Evolutionary conservation across 257 asterid genomes (phyloP).

Genomic region (Solanum arcanum): DNA sequence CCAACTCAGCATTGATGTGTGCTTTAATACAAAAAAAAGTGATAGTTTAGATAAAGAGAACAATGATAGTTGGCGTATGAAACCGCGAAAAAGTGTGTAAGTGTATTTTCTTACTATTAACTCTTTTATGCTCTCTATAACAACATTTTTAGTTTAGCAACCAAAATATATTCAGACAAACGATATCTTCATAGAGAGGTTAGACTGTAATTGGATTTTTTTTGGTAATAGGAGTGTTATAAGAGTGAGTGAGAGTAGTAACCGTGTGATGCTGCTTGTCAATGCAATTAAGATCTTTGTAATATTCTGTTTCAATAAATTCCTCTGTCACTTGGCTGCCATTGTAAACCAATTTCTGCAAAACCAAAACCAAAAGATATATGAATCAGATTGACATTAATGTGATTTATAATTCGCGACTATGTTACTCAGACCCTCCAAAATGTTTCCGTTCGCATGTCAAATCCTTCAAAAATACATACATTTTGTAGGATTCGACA

Average conservation of each 20-base stretch:
- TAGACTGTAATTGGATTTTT: not conserved
- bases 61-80: not conserved
- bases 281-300: conserved; percentile 58
- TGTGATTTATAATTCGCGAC: not conserved
- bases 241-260: not conserved
- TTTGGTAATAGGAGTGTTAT: not conserved
- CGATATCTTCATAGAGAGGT: not conserved
- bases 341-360: conserved; percentile 49
- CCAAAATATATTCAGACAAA: not conserved
- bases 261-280: conserved; percentile 95
- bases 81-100: not conserved
- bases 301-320: conserved; percentile 77
- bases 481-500: not conserved
- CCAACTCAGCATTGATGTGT: not conserved
- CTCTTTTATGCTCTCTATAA: not conserved
- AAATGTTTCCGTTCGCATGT: not conserved
- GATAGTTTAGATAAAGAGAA: not conserved
- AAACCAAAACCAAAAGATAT: not conserved
- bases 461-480: not conserved
- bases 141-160: not conserved
- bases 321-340: conserved; percentile 47
- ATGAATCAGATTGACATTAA: not conserved
- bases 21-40: not conserved
- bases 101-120: not conserved
- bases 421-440: not conserved